Evolutionary conservation across 441 rosid species (phyloP).

Genomic region (Eruca vesicaria): DNA sequence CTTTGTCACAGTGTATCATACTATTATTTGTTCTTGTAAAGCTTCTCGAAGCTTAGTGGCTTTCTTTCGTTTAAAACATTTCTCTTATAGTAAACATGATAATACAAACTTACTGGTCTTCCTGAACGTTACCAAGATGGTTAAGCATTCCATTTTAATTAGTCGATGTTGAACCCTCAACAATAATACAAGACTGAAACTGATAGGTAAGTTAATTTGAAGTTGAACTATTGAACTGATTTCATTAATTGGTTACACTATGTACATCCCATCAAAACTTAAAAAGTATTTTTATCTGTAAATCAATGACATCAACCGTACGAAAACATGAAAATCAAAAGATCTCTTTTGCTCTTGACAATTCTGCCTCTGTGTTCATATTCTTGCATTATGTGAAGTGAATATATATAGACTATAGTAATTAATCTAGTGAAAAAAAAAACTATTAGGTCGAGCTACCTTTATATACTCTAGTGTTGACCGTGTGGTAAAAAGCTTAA

Average conservation of each 20-base stretch:
- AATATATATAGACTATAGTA: background rate
- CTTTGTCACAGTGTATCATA: background rate
- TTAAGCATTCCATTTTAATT: background rate
- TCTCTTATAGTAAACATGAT: background rate
- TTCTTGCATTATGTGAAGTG: background rate
- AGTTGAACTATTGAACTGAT: background rate
- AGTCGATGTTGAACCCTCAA: background rate
- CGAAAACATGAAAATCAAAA: background rate
- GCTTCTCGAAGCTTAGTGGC: constrained; percentile 11
- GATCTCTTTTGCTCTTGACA: background rate
- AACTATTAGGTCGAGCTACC: background rate
- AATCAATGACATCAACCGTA: background rate
- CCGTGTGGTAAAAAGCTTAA: too few species aligned
- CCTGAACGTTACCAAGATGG: background rate
- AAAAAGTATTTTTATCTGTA: background rate
- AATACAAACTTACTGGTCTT: background rate
- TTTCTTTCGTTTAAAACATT: background rate
- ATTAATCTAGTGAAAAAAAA: background rate
- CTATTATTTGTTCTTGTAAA: background rate
- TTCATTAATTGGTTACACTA: background rate
- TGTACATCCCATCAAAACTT: background rate
- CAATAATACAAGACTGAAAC: background rate
- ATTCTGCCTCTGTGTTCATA: too few species aligned
- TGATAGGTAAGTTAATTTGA: background rate
- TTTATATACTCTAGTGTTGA: background rate